These are phyloP conservation scores for Setaria viridis DNA, from an alignment of 202 grass and related monocot genomes.

Conservation along the genomic window DNA sequence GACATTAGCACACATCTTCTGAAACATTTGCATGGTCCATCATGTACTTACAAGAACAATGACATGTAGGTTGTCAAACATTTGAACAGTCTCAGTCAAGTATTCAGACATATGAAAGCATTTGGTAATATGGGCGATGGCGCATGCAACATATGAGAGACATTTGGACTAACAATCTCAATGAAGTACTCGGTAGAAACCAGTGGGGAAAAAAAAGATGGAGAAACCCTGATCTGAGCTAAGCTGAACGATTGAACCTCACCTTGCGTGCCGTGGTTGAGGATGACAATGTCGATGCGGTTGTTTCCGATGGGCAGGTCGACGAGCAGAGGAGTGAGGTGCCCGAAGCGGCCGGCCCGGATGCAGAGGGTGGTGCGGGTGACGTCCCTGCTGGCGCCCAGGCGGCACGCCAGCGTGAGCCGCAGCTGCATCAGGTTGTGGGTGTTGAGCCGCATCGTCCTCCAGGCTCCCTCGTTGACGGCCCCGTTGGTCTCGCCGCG, in stretches of 20 bases:
- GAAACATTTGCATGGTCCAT: neutral
- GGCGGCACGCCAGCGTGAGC: slow-evolving; percentile 49
- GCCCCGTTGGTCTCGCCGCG: slow-evolving; percentile 33
- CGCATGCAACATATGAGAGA: neutral
- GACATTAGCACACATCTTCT: neutral
- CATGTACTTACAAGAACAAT: neutral
- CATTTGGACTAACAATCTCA: neutral
- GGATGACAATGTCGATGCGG: slow-evolving; percentile 40
- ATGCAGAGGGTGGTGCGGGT: slow-evolving; percentile 48
- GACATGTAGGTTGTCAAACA: neutral
- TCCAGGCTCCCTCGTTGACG: slow-evolving; percentile 31
- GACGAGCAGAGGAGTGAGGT: slow-evolving; percentile 51
- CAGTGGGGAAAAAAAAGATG: neutral
- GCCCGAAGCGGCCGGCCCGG: slow-evolving; percentile 19
- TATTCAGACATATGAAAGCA: neutral
- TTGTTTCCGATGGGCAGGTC: slow-evolving; percentile 55
- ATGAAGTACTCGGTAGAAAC: neutral
- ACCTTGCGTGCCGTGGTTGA: slow-evolving; percentile 54
- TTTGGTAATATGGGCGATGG: neutral
- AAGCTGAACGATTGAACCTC: neutral
- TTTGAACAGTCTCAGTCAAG: neutral
- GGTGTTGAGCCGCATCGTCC: slow-evolving; percentile 45
- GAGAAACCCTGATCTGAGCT: neutral
- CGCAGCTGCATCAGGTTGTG: slow-evolving; percentile 54
- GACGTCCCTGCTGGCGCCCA: slow-evolving; percentile 44